Evolutionary conservation across 2,329 filamentous ascomycete genomes (phyloP).

Genomic region (Pyrenophora tritici-repentis): DNA sequence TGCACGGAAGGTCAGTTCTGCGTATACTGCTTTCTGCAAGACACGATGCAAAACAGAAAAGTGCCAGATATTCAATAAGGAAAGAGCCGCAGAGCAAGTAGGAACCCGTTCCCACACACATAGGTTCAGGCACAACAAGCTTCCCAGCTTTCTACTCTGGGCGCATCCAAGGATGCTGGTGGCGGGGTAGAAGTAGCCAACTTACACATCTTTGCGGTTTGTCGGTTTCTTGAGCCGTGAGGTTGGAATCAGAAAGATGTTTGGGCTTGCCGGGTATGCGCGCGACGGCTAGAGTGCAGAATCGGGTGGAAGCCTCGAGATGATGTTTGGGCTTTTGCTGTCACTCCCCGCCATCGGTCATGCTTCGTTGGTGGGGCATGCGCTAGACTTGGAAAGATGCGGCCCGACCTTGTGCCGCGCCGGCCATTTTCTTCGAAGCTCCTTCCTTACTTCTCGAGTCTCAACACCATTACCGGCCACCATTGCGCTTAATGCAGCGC

Average conservation of each 20-base stretch:
- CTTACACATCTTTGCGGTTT: constrained; percentile 19
- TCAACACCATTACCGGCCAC: constrained; percentile 6
- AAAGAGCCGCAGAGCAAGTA: background rate
- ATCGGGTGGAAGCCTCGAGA: constrained; percentile 15
- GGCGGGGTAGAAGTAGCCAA: constrained; percentile 9
- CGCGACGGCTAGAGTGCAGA: constrained; percentile 11
- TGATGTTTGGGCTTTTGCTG: constrained; percentile 29
- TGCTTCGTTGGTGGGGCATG: constrained; percentile 36
- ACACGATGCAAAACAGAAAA: background rate
- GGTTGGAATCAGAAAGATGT: background rate
- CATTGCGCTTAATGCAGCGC: constrained; percentile 6
- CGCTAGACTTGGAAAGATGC: constrained; percentile 12
- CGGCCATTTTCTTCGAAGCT: constrained; percentile 20
- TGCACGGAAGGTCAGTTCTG: constrained; percentile 7
- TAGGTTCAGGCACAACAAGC: background rate
- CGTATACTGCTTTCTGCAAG: background rate
- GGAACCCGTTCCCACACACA: background rate
- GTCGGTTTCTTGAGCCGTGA: background rate
- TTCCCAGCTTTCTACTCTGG: background rate
- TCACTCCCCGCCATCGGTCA: constrained; percentile 25
- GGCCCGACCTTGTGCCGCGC: constrained; percentile 24
- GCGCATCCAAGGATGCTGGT: constrained; percentile 9
- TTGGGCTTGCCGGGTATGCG: constrained; percentile 2
- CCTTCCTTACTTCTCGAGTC: constrained; percentile 3
- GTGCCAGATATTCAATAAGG: background rate